A percentile compares a stretch with the other conserved stretches of the same genome.
These are phyloP conservation scores for Ganoderma boninense DNA, from an alignment of 1,284 basidiomycete species.

Conservation along the genomic window DNA sequence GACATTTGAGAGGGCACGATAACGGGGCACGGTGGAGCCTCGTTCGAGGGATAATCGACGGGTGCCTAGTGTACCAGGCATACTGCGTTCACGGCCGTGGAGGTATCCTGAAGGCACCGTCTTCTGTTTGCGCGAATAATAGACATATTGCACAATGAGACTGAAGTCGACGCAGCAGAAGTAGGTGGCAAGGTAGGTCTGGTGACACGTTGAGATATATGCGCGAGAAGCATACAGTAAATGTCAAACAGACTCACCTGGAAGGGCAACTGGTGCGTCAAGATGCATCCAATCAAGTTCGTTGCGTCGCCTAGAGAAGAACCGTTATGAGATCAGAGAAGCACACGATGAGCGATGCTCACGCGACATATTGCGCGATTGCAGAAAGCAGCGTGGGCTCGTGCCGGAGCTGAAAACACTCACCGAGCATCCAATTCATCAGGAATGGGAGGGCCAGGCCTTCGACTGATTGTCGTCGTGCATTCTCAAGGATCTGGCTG, in stretches of 20 bases:
- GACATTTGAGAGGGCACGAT: slow-evolving; percentile 71
- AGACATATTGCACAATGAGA: slow-evolving; percentile 80
- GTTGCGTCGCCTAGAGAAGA: slow-evolving; percentile 83
- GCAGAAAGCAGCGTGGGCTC: slow-evolving; percentile 16
- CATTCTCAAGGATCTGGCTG: slow-evolving; percentile 87
- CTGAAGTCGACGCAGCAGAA: slow-evolving; percentile 84
- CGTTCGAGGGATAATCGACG: slow-evolving; percentile 59
- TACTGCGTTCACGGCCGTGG: slow-evolving; percentile 52
- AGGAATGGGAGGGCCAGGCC: slow-evolving; percentile 91
- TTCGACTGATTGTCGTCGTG: slow-evolving; percentile 77
- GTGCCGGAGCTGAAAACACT: slow-evolving; percentile 36
- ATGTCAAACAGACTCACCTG: slow-evolving; percentile 65
- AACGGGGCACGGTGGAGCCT: slow-evolving; percentile 55
- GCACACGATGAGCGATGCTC: slow-evolving; percentile 10
- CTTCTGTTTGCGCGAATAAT: slow-evolving; percentile 61
- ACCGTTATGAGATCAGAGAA: slow-evolving; percentile 6
- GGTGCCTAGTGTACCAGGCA: slow-evolving; percentile 49
- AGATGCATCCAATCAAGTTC: slow-evolving; percentile 88
- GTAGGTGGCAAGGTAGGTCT: slow-evolving; percentile 91
- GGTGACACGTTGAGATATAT: slow-evolving; percentile 18
- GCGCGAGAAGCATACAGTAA: slow-evolving; percentile 3
- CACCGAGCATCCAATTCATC: slow-evolving; percentile 89
- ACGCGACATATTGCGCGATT: slow-evolving; percentile 32
- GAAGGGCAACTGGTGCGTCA: slow-evolving; percentile 94
- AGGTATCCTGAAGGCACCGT: slow-evolving; percentile 44